Evolutionary conservation across 768 basidiomycete genomes (phyloP), one percentile per base, ranked within the genome.

Genomic region (Candolleomyces eurysporus): DNA sequence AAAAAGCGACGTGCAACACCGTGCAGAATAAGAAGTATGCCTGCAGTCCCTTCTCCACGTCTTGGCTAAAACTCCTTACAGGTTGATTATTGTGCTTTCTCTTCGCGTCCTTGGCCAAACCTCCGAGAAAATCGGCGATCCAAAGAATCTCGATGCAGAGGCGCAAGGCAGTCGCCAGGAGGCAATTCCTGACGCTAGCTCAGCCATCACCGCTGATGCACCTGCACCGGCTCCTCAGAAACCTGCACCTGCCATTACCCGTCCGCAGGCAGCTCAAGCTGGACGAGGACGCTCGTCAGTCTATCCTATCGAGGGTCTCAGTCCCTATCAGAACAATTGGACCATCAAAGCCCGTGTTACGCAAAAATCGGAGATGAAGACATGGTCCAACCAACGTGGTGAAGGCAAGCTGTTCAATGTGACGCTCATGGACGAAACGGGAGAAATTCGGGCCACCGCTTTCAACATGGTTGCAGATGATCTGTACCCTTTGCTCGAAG

Each of bases 281-380:
- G 69, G 13, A 52, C 72, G 30, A 55, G 66, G 21, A 10, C 62
- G 70, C 69, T n/a, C 76, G 62, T 48, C 73, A 69, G 74, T 80
- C 17, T 82, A 88, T 73, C 96, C 96, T 2, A 98, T 99, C 65
- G 96, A 97, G 71, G 91, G 88, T 5, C 83, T 98, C 49, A 95
- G 91, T 69, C 96, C 96, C 9, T 98, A 98, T 68, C 94, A 97
- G 75, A 98, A 96, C 78, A 93, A 93, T 73, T 99, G 97, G 97
- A 95, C 92, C 10, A 96, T 98, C 80, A 95, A 94, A 72, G 96
- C 93, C 31, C 89, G 93, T 46, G 93, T 98, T 53, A 91, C 87
- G 13, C 85, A 91, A 63, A 98, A 96, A 73, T 85, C 86, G 1
- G 97, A 98, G 0, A 86, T 98, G 69, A 89, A 85, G 66, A 84